phyloP scores from a whole-genome alignment of 306 rosid species.

The Spatholobus suberectus region DNA sequence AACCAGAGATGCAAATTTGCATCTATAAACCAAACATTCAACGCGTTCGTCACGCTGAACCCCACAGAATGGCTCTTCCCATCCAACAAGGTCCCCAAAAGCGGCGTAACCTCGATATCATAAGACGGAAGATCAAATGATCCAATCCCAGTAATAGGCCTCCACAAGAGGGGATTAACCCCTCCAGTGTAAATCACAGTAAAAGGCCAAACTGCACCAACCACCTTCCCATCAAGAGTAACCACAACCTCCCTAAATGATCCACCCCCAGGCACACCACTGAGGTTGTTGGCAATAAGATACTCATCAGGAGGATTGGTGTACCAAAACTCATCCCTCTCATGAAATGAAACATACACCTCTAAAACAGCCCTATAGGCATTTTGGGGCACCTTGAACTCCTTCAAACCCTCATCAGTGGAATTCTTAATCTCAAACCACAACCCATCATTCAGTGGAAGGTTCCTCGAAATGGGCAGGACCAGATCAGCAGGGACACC shows the following conservation, averaged over 20 bases:
- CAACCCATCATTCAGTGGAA: slow-evolving; percentile 74
- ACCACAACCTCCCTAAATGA: slow-evolving; percentile 89
- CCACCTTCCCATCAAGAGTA: slow-evolving; percentile 63
- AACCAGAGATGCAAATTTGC: slow-evolving; percentile 96
- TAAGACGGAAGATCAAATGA: slow-evolving; percentile 89
- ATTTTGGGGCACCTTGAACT: slow-evolving; percentile 73
- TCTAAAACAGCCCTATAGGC: slow-evolving; percentile 86
- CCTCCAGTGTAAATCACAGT: slow-evolving; percentile 94
- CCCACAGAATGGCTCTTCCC: slow-evolving; percentile 68
- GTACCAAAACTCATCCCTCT: slow-evolving; percentile 92
- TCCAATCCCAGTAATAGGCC: slow-evolving; percentile 88
- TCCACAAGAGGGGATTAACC: slow-evolving; percentile 87
- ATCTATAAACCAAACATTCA: slow-evolving; percentile 87
- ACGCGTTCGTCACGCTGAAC: slow-evolving; percentile 80
- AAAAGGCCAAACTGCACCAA: slow-evolving; percentile 89
- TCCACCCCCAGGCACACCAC: slow-evolving; percentile 71
- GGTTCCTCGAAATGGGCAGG: slow-evolving; percentile 73
- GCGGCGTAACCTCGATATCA: slow-evolving; percentile 88
- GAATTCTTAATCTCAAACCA: slow-evolving; percentile 78
- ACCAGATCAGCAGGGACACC: slow-evolving; percentile 80
- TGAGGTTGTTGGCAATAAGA: slow-evolving; percentile 63
- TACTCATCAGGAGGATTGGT: slow-evolving; percentile 71
- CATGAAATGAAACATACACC: slow-evolving; percentile 92
- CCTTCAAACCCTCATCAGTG: slow-evolving; percentile 52
- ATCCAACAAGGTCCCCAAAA: slow-evolving; percentile 69